Base-by-base conservation (phyloP, 2,329 filamentous ascomycete genomes). In the Periconia sp. region DNA sequence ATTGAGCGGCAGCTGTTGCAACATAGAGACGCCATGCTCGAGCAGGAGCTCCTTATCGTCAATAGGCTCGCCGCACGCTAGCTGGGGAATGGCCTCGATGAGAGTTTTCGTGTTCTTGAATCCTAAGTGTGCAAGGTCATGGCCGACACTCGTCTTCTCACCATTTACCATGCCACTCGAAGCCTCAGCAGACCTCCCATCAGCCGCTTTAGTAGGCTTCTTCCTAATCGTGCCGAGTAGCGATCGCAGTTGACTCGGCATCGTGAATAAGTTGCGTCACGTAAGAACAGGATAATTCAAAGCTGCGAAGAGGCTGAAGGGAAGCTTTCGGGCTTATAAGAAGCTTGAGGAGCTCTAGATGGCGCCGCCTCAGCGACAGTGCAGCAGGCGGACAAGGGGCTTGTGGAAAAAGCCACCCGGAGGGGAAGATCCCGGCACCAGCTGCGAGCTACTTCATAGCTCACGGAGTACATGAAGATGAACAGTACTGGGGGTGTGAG, bases 41-140 rank as follows among this genome's bases (percentile, higher is more conserved):
- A 68, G 58, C 25, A 68, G 37, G 7, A 59, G 50, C 5, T 64
- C 61, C 36, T 68, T 68, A 72, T 92, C 89, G 57, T 92, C 85
- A 4, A 82, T 69, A 9, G 85, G 74, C 34, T 81, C 78, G 1
- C 86, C 84, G 54, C 81, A 85, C 22, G 84, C 66, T 68, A 88
- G 84, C 48, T 73, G 77, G 40, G 80, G 78, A 43, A 89, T 72
- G 31, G 87, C 63, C 52, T 89, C 86, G 75, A 68, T 58, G 25
- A 69, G 46, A 43, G 60, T 68, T 48, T 49, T 57, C 26, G 60
- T 60, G 36, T 63, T 79, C 74, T 62, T 74, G 61, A 75, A 45
- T 51, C 78, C 66, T 15, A 89, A 66, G 4, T 78, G 69, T 50
- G 75, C 81, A 35, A 89, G 52, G 55, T 89, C 86, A 15, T 79